Evolutionary conservation across 2,329 filamentous ascomycete species (phyloP), one percentile per base, ranked within the genome.

Genomic region (Stachybotrys chartarum): DNA sequence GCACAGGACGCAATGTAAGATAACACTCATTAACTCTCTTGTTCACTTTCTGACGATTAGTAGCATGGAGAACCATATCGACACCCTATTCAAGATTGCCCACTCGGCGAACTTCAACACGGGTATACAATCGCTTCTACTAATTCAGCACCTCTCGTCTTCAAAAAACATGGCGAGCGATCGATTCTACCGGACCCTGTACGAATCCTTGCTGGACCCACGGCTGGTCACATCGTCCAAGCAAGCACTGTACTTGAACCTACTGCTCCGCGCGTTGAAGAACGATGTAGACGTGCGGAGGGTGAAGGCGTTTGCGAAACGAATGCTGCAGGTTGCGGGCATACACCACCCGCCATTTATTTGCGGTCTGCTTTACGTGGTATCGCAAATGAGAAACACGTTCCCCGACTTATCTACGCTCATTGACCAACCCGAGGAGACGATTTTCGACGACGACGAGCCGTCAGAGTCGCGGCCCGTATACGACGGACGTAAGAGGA

Each of bases 21-120:
- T n/a, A 57, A 50, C 8, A 32, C 14, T 42, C 16, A 54, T 39
- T 16, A 30, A 39, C 35, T 46, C 35, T 18, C 8, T 12, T 7
- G 18, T 32, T 47, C 12, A 31, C 53, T 51, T 42, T 14, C 61
- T 64, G 54, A 69, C 54, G 24, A 50, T 30, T 48, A 5, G 54
- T 54, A 88, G 85, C 30, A 83, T 97, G 61, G 90, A 95, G 66
- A 85, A 87, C 56, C 93, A 99, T 66, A 83, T 99, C 56, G 88
- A 97, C 68, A 97, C 93, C 3, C 81, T 99, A 30, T 99, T 97
- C 80, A 87, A 85, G 64, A 94, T 99, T 65, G 96, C 94, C 0
- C 94, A 99, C 72, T 97, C 93, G 1, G 91, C 93, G 55, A 99
- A 99, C 72, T 97, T 99, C 81, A 99, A 97, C 74, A 99, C 94